These are phyloP conservation scores for Penicillium daleae DNA, from an alignment of 495 filamentous ascomycete genomes.

Conservation along the genomic window DNA sequence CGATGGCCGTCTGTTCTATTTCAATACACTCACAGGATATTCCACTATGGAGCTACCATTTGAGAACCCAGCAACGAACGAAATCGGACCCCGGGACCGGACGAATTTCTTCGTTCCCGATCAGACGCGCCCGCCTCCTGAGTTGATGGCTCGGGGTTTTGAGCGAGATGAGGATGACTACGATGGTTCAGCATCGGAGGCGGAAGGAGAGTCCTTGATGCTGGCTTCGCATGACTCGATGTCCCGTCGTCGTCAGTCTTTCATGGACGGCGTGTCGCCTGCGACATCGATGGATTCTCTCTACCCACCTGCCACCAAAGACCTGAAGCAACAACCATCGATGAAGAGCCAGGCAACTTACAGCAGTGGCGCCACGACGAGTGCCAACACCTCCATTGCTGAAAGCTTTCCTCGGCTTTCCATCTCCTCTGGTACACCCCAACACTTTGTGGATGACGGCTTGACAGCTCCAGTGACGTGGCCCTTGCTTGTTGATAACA, in stretches of 20 bases:
- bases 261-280: conserved; percentile 78
- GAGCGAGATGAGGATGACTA: conserved; percentile 82
- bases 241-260: conserved; percentile 64
- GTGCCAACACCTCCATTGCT: conserved; percentile 39
- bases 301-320: conserved; percentile 52
- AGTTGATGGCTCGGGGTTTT: conserved; percentile 86
- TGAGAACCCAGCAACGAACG: conserved; percentile 81
- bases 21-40: conserved; percentile 93
- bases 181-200: conserved; percentile 85
- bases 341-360: conserved; percentile 32
- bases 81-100: conserved; percentile 84
- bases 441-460: conserved; percentile 85
- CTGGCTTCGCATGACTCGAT: conserved; percentile 60
- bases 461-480: conserved; percentile 77
- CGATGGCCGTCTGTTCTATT: conserved; percentile 93
- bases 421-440: conserved; percentile 67
- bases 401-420: conserved; percentile 48
- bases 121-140: conserved; percentile 87
- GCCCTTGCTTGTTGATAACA: conserved; percentile 86
- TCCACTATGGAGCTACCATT: conserved; percentile 92
- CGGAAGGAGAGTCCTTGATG: conserved; percentile 70
- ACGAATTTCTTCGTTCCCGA: conserved; percentile 87
- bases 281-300: conserved; percentile 92
- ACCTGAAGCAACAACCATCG: conserved; percentile 23
- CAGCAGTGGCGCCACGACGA: conserved; percentile 32